Base-by-base conservation (phyloP, 768 basidiomycete genomes). In the Tricholoma bakamatsutake region DNA sequence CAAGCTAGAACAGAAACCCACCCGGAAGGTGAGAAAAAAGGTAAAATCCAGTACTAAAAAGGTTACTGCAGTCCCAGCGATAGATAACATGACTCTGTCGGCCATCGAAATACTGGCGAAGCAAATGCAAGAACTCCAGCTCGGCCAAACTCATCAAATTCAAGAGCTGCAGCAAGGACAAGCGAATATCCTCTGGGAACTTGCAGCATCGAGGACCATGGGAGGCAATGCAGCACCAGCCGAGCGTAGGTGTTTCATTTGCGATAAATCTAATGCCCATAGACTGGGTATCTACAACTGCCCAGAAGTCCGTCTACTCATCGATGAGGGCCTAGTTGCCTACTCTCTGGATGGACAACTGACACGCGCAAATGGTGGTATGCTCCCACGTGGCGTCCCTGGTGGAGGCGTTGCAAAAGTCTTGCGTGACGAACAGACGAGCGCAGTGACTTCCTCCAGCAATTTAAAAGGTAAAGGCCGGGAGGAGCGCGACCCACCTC, bases 381-480 rank as follows among this genome's bases (percentile, higher is more conserved):
- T 5, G 1, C 37, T 39, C 1, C 37, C 8, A 1, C 37, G 37
- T 1, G 15, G 37, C 2, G 37, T 39, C 5, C 37, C 37, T 8
- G 37, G 37, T 1, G 37, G 37, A 1, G 37, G 37, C 1, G 37
- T 39, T 1, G 37, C 37, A 2, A 39, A 39, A 15, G 37, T 10
- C 5, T 39, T 39, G 5, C 15, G 15, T 2, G 37, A 39, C 15
- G 37, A 39, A 39, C 3, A 39, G 13, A n/a, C n/a, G n/a, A n/a
- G n/a, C n/a, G n/a, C n/a, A n/a, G n/a, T n/a, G n/a, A n/a, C n/a
- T n/a, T n/a, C n/a, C n/a, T n/a, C 5, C 37, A 5, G 5, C 2
- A n/a, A 8, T 50, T 50, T 31, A 50, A 50, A 50, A 31, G 48
- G 48, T 31, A 50, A 50, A 50, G 48, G 48, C 28, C 30, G 46